Evolutionary conservation across 2,329 filamentous ascomycete genomes (phyloP).

Genomic region (Alternaria triticina): DNA sequence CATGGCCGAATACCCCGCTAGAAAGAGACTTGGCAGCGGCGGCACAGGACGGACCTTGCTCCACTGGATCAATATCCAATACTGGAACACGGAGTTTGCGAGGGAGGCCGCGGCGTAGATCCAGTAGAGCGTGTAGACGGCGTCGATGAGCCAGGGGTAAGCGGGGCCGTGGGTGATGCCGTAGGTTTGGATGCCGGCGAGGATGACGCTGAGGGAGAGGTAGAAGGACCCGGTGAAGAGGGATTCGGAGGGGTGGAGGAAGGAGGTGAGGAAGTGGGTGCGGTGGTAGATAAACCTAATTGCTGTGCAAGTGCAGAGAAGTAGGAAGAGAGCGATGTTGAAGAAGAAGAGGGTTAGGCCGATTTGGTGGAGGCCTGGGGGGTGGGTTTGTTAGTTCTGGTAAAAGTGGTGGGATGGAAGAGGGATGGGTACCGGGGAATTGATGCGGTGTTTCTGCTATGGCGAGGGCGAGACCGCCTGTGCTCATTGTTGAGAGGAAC

Average conservation of each 20-base stretch:
- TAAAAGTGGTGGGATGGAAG: background rate
- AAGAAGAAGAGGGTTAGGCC: constrained; percentile 58
- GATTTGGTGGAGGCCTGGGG: constrained; percentile 55
- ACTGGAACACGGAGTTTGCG: constrained; percentile 51
- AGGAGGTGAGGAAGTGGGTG: constrained; percentile 49
- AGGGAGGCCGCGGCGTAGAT: constrained; percentile 48
- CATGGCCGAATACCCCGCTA: constrained; percentile 73
- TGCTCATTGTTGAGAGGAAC: constrained; percentile 55
- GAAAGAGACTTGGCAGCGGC: constrained; percentile 74
- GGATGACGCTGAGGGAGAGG: constrained; percentile 45
- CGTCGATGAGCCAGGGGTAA: constrained; percentile 44
- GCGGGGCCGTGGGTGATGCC: constrained; percentile 37
- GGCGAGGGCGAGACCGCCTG: constrained; percentile 53
- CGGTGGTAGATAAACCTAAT: constrained; percentile 52
- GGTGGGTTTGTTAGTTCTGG: background rate
- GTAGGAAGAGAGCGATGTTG: constrained; percentile 54
- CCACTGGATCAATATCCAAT: constrained; percentile 65
- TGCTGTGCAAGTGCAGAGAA: constrained; percentile 28
- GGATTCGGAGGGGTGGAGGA: constrained; percentile 56
- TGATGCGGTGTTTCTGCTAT: constrained; percentile 51
- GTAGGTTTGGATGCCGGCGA: constrained; percentile 46
- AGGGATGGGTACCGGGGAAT: constrained; percentile 35
- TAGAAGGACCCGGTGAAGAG: constrained; percentile 55
- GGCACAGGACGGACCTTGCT: constrained; percentile 61
- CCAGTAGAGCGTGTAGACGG: constrained; percentile 49